Conservation (phyloP, 164 flowering plant genomes). For the Vitis labrusca region DNA sequence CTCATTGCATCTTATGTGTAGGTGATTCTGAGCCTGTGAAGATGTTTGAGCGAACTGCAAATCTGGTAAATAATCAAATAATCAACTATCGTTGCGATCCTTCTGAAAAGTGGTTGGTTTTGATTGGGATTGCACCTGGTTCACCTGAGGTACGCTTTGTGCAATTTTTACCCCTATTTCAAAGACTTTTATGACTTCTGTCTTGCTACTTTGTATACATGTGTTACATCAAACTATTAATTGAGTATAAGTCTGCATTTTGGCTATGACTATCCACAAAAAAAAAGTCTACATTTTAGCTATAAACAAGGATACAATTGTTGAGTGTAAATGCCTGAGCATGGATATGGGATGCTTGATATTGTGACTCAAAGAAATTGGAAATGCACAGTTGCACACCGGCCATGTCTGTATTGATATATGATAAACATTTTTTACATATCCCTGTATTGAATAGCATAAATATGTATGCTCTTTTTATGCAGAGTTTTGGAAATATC, state of each 20-base stretch:
- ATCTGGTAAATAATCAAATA: constrained; percentile 85
- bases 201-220: no score
- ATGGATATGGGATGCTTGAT: neutral
- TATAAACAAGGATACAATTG: no score
- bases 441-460: neutral
- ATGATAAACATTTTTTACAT: neutral
- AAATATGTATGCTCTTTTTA: neutral
- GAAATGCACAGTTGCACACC: neutral
- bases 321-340: neutral
- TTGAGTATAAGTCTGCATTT: no score
- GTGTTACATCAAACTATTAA: no score
- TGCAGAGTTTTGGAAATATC: no score
- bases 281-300: no score
- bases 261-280: no score
- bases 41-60: constrained; percentile 97
- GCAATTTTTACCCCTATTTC: no score
- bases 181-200: no score
- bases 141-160: constrained; percentile 71
- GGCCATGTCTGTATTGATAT: neutral
- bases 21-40: constrained; percentile 95
- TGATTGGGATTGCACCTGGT: constrained; percentile 99
- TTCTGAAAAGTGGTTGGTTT: constrained; percentile 93
- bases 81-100: constrained; percentile 94
- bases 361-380: neutral
- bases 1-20: constrained; percentile 20